Base-by-base conservation (phyloP, 1,284 basidiomycete species). In the Malassezia sp. region DNA sequence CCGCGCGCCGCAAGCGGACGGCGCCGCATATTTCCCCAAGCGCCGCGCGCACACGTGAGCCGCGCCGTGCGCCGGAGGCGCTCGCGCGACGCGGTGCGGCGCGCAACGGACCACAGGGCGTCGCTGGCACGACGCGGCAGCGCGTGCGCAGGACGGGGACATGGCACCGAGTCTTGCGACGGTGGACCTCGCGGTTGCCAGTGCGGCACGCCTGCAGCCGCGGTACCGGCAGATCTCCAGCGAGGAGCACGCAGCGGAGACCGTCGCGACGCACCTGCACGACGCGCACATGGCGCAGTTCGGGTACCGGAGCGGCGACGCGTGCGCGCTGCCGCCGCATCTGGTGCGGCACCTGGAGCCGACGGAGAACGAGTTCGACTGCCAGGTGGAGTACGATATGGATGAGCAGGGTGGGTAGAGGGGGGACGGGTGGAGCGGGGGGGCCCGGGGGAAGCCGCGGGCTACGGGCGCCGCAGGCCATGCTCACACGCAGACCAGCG, bases 311-410 rank as follows among this genome's bases (percentile, higher is more conserved):
- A 82, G 88, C 61, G 80, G 80, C 60, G 78, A 80, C 17, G 78
- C 82, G 34, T 88, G 84, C 67, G 74, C 74, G 53, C 75, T 80
- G 55, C 85, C 86, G 5, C 83, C 85, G 42, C 79, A 86, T 63
- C 91, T 93, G 69, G 84, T 91, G 66, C 81, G 86, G 36, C 80
- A 90, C 70, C 84, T 91, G 57, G 91, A 95, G 65, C 91, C 91
- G 0, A 76, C 91, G 56, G 91, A 99, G 71, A 80, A 79, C 42
- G 93, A 97, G 55, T 79, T 96, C 23, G 83, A 84, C 9, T 79
- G 80, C 36, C 88, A 91, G 66, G 91, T 96, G 36, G 93, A 97
- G 71, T 99, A 99, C 75, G 93, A 97, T 70, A 97, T 97, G 90
- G 93, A 97, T 66, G 93, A 96, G 69, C 91, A 96, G 79, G 89